Evolutionary conservation across 2,329 filamentous ascomycete species (phyloP).

Genomic region (Botrytis deweyae): DNA sequence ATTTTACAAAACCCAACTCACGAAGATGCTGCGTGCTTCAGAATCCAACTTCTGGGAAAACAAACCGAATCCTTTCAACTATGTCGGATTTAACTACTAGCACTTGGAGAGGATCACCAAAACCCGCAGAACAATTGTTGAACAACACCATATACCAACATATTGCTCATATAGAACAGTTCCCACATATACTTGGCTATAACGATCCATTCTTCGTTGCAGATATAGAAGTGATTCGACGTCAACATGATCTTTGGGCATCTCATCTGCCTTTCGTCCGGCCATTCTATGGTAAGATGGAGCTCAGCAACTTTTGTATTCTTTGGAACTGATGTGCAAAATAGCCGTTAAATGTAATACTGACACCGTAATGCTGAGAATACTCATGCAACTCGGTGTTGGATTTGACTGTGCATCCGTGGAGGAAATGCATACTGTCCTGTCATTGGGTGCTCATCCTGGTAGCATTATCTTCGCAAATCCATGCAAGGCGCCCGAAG

Average conservation of each 20-base stretch:
- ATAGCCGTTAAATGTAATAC: constrained; percentile 1
- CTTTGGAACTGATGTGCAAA: neutral
- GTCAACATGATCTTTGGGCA: neutral
- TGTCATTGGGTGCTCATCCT: neutral
- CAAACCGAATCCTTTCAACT: neutral
- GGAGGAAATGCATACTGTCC: neutral
- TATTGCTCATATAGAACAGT: neutral
- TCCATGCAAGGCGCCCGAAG: constrained; percentile 1
- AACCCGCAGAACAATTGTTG: neutral
- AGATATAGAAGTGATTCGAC: neutral
- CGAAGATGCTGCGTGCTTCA: neutral
- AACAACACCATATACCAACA: neutral
- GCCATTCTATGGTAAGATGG: neutral
- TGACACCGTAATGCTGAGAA: neutral
- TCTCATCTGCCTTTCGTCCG: neutral
- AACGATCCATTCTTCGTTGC: neutral
- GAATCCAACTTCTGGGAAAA: neutral
- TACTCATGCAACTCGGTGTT: neutral
- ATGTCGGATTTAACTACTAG: neutral
- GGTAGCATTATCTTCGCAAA: neutral
- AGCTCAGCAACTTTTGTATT: neutral
- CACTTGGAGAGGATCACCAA: neutral
- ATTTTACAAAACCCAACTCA: neutral
- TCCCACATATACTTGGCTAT: neutral
- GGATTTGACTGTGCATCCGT: constrained; percentile 4